Percentiles rank a stretch among this genome's conserved stretches.
These are phyloP conservation scores for Lentinula detonsa DNA, from an alignment of 768 basidiomycete genomes.

Conservation along the genomic window DNA sequence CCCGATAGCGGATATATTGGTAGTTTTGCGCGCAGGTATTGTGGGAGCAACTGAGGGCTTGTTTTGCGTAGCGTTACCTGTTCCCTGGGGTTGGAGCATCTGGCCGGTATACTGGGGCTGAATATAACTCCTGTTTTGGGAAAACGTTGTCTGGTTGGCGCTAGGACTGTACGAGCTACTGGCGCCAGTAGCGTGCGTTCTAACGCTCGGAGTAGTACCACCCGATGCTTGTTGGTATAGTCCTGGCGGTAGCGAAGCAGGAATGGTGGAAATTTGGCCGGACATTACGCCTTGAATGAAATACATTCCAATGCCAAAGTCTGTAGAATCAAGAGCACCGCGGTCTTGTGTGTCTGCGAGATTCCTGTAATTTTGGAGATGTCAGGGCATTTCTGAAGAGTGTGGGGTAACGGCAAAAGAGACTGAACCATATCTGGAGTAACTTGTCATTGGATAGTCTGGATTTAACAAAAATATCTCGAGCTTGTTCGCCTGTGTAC, in stretches of 20 bases:
- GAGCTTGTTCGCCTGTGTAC: slow-evolving; percentile 72
- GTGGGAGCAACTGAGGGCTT: slow-evolving; percentile 16
- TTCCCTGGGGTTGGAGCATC: slow-evolving; percentile 45
- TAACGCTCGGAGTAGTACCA: slow-evolving; percentile 23
- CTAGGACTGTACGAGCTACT: slow-evolving; percentile 57
- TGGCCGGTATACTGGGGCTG: slow-evolving; percentile 66
- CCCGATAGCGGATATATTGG: slow-evolving; percentile 22
- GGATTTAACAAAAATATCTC: slow-evolving; percentile 88
- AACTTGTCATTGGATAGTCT: slow-evolving; percentile 82
- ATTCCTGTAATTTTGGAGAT: slow-evolving; percentile 46
- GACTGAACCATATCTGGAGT: slow-evolving; percentile 79
- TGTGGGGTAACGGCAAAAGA: slow-evolving; percentile 13
- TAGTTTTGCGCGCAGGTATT: slow-evolving; percentile 31
- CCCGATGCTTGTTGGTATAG: slow-evolving; percentile 80
- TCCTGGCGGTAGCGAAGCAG: slow-evolving; percentile 70
- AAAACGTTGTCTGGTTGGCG: slow-evolving; percentile 29
- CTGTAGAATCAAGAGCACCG: slow-evolving; percentile 80
- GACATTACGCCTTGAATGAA: slow-evolving; percentile 93
- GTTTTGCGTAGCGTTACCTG: slow-evolving; percentile 21
- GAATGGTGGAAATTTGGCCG: slow-evolving; percentile 63
- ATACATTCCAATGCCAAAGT: slow-evolving; percentile 96
- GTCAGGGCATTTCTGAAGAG: not conserved
- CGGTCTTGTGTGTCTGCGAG: slow-evolving; percentile 94
- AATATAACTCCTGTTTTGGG: slow-evolving; percentile 30
- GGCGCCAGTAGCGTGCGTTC: slow-evolving; percentile 54